Evolutionary conservation across 2,329 filamentous ascomycete genomes (phyloP).

Genomic region (Pseudogymnoascus sp.): DNA sequence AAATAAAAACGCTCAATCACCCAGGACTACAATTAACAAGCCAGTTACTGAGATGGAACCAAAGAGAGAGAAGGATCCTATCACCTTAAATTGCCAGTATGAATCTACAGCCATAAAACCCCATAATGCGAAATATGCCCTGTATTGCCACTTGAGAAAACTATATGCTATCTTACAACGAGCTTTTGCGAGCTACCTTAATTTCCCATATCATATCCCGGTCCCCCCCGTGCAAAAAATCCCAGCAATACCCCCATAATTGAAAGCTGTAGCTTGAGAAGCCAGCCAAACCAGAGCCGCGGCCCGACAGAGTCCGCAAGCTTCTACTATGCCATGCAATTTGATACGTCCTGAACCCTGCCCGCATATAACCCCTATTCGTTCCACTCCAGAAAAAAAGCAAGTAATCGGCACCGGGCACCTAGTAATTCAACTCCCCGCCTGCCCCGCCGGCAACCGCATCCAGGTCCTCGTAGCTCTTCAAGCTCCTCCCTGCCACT

Average conservation of each 20-base stretch:
- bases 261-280: background rate
- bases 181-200: background rate
- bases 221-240: background rate
- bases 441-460: constrained; percentile 67
- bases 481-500: constrained; percentile 83
- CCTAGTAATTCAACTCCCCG: constrained; percentile 81
- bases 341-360: background rate
- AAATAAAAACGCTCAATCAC: too few relatives aligned
- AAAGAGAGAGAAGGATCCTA: too few relatives aligned
- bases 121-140: background rate
- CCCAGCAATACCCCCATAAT: constrained; percentile 3
- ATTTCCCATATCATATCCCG: background rate
- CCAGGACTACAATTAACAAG: too few relatives aligned
- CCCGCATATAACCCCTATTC: background rate
- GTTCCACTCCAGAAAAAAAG: background rate
- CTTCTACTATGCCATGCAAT: constrained; percentile 5
- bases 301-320: background rate
- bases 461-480: constrained; percentile 96
- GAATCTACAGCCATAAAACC: too few relatives aligned
- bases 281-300: background rate
- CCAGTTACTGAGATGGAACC: too few relatives aligned
- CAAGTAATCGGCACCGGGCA: background rate
- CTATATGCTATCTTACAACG: constrained; percentile 1
- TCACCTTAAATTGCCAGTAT: too few relatives aligned
- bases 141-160: constrained; percentile 3